Evolutionary conservation across 345 rosid genomes (phyloP).

Genomic region (Acer saccharum): DNA sequence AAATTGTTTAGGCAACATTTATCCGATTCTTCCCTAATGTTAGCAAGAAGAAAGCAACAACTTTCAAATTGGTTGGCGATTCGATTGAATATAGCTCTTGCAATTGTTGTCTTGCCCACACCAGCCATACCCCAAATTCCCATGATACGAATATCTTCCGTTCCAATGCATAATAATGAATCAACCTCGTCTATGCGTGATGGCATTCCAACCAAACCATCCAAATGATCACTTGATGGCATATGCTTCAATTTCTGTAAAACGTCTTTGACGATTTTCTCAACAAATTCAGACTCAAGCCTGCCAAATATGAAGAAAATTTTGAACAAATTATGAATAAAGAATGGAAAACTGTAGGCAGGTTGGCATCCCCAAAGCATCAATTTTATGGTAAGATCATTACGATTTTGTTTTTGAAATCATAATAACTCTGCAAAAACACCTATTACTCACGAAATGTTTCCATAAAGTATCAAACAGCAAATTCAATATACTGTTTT

Average conservation of each 20-base stretch:
- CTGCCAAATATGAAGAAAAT: not conserved
- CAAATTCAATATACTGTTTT: too few species aligned
- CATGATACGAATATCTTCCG: not conserved
- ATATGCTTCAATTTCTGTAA: not conserved
- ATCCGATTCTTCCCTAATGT: slow-evolving; percentile 26
- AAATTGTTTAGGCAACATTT: not conserved
- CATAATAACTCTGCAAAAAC: too few species aligned
- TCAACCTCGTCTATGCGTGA: not conserved
- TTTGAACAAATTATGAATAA: too few species aligned
- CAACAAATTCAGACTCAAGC: slow-evolving; percentile 11
- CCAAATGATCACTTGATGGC: not conserved
- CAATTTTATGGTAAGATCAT: too few species aligned
- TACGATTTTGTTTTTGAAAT: too few species aligned
- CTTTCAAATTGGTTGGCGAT: slow-evolving; percentile 26
- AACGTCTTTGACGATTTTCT: slow-evolving; percentile 3
- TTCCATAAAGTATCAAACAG: too few species aligned
- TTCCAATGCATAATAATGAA: not conserved
- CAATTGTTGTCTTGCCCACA: slow-evolving; percentile 37
- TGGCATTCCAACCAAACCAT: slow-evolving; percentile 15
- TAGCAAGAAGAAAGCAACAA: slow-evolving; percentile 32
- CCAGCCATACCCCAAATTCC: slow-evolving; percentile 38
- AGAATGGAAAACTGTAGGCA: too few species aligned
- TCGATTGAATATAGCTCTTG: slow-evolving; percentile 30
- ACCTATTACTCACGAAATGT: too few species aligned
- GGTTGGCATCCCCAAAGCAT: too few species aligned